Conservation (phyloP, 805 yeast species). For the Yarrowia deformans region DNA sequence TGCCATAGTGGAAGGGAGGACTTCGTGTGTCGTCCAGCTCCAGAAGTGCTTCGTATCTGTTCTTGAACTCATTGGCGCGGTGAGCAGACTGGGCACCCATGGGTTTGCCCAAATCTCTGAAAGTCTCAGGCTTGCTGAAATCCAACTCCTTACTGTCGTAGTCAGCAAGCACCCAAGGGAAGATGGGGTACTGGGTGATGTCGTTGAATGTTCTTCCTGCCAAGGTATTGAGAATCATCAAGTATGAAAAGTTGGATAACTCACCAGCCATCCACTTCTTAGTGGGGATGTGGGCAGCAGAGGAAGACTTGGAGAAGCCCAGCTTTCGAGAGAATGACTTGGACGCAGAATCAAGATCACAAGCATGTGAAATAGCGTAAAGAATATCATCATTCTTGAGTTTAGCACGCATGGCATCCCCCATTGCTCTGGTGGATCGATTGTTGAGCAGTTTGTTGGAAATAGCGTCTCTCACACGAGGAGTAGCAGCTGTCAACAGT, state of each 20-base stretch:
- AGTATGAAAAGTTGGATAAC: constrained; percentile 81
- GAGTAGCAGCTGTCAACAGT: constrained; percentile 67
- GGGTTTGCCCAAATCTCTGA: constrained; percentile 81
- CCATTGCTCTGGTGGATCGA: constrained; percentile 18
- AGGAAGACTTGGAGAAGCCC: constrained; percentile 19
- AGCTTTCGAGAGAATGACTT: constrained; percentile 29
- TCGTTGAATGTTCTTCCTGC: constrained; percentile 93
- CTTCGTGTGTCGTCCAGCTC: constrained; percentile 65
- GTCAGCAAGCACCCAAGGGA: constrained; percentile 91
- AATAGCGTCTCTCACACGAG: constrained; percentile 41
- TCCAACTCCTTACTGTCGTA: constrained; percentile 76
- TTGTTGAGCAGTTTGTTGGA: constrained; percentile 25
- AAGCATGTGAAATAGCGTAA: constrained; percentile 36
- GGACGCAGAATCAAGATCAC: constrained; percentile 28
- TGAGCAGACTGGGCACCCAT: constrained; percentile 84
- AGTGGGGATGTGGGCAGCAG: constrained; percentile 53
- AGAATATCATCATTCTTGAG: constrained; percentile 30
- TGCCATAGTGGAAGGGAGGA: constrained; percentile 90
- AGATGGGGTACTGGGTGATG: constrained; percentile 87
- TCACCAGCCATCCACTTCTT: constrained; percentile 78
- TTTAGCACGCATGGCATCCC: constrained; percentile 26
- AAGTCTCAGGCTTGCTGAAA: constrained; percentile 64
- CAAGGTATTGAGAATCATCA: constrained; percentile 78
- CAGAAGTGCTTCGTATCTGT: constrained; percentile 73
- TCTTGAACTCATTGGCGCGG: constrained; percentile 69